These are phyloP conservation scores for Hypoxylon lienhwacheense DNA, from an alignment of 495 filamentous ascomycete species.

Conservation along the genomic window DNA sequence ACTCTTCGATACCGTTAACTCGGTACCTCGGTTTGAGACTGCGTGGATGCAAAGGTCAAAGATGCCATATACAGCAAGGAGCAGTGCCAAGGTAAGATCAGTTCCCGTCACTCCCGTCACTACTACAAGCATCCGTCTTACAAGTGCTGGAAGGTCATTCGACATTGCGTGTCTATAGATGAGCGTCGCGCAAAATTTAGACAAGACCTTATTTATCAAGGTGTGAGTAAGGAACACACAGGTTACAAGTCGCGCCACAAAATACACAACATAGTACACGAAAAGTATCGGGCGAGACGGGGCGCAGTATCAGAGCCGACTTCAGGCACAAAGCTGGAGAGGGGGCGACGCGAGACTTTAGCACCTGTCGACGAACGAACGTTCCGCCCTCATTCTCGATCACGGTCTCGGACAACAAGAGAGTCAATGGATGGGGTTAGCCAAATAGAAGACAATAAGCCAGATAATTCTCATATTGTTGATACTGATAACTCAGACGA, in stretches of 20 bases:
- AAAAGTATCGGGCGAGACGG: conserved; percentile 42
- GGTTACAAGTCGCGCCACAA: conserved; percentile 45
- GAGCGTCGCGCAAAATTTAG: conserved; percentile 71
- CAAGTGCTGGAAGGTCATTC: conserved; percentile 47
- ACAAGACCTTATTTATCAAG: conserved; percentile 72
- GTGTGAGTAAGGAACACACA: conserved; percentile 40
- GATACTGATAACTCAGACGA: conserved; percentile 56
- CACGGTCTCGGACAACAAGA: conserved; percentile 29
- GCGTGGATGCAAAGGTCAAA: conserved; percentile 84
- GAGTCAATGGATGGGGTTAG: conserved; percentile 16
- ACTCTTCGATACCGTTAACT: conserved; percentile 78
- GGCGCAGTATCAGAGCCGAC: background rate
- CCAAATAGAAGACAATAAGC: conserved; percentile 3
- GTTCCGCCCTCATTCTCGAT: conserved; percentile 38
- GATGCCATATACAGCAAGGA: conserved; percentile 80
- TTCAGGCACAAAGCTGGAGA: conserved; percentile 2
- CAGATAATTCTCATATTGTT: conserved; percentile 11
- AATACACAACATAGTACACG: conserved; percentile 42
- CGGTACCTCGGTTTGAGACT: conserved; percentile 77
- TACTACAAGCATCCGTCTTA: conserved; percentile 60
- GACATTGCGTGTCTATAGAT: conserved; percentile 79
- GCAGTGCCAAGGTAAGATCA: conserved; percentile 60
- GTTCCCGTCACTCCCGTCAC: conserved; percentile 57
- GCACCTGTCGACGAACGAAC: conserved; percentile 26
- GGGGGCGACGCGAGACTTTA: conserved; percentile 32